Conservation (phyloP, 352 stramenopile species). For the Ochromonadaceae sp. region DNA sequence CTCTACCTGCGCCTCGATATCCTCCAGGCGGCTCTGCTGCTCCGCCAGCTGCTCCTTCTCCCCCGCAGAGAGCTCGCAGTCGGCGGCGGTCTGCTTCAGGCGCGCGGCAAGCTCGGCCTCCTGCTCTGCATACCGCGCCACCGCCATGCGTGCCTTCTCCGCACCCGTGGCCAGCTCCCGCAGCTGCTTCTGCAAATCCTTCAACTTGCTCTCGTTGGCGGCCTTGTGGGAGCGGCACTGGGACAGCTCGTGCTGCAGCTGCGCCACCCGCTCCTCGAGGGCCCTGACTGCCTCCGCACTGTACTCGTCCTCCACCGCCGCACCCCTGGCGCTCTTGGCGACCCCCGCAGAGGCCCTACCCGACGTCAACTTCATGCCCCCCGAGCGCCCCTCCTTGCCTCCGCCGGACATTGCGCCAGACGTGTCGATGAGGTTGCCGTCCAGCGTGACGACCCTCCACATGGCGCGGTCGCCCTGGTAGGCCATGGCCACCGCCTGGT, state of each 20-base stretch:
- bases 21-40: constrained; percentile 56
- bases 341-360: not conserved
- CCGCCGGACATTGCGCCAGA: constrained; percentile 97
- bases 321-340: not conserved
- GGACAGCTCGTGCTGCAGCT: constrained; percentile 34
- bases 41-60: constrained; percentile 64
- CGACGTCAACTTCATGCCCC: constrained; percentile 59
- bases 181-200: not conserved
- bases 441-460: constrained; percentile 91
- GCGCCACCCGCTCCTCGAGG: constrained; percentile 35
- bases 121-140: not conserved
- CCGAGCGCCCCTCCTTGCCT: constrained; percentile 70
- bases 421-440: constrained; percentile 93
- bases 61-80: constrained; percentile 60
- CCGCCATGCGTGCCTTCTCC: not conserved
- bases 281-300: constrained; percentile 27
- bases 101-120: constrained; percentile 54
- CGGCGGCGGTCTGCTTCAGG: too few relatives aligned
- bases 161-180: not conserved
- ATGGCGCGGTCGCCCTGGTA: constrained; percentile 53
- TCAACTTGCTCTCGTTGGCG: not conserved
- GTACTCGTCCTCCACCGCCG: constrained; percentile 24
- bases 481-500: constrained; percentile 66
- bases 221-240: not conserved
- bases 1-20: constrained; percentile 62